These are phyloP conservation scores for Aspergillus sp. DNA, from an alignment of 2,329 filamentous ascomycete species.

Conservation along the genomic window DNA sequence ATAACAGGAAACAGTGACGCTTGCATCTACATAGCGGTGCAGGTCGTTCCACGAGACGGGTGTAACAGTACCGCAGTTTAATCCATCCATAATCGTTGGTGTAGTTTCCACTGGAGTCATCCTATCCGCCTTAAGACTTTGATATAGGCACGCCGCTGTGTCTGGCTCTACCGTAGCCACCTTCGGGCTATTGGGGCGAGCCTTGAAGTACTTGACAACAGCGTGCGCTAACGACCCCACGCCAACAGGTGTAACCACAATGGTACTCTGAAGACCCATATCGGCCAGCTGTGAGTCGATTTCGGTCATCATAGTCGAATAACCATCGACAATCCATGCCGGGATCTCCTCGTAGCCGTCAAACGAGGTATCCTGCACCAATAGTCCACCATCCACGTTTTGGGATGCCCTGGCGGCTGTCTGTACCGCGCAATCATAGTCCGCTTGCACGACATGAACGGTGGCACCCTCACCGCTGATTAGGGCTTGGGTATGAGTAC, in stretches of 20 bases:
- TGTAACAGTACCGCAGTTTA: constrained; percentile 66
- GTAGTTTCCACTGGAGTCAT: constrained; percentile 48
- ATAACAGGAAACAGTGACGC: constrained; percentile 53
- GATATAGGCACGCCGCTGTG: constrained; percentile 50
- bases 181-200: constrained; percentile 21
- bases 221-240: constrained; percentile 68
- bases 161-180: constrained; percentile 67
- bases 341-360: constrained; percentile 61
- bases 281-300: constrained; percentile 54
- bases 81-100: constrained; percentile 65
- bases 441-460: constrained; percentile 49
- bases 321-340: constrained; percentile 70
- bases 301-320: constrained; percentile 65
- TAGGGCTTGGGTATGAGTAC: constrained; percentile 44
- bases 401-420: constrained; percentile 40
- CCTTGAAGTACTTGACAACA: constrained; percentile 59
- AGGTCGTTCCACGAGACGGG: constrained; percentile 59
- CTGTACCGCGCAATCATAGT: constrained; percentile 59
- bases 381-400: constrained; percentile 37
- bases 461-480: constrained; percentile 59
- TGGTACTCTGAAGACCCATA: constrained; percentile 34
- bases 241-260: constrained; percentile 61
- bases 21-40: constrained; percentile 52
- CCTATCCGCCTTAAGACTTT: constrained; percentile 43
- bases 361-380: constrained; percentile 65